A percentile compares a stretch with the other conserved stretches of the same genome.
phyloP scores from a whole-genome alignment of 2,329 filamentous ascomycete genomes.

The Cyphellophora europaea region DNA sequence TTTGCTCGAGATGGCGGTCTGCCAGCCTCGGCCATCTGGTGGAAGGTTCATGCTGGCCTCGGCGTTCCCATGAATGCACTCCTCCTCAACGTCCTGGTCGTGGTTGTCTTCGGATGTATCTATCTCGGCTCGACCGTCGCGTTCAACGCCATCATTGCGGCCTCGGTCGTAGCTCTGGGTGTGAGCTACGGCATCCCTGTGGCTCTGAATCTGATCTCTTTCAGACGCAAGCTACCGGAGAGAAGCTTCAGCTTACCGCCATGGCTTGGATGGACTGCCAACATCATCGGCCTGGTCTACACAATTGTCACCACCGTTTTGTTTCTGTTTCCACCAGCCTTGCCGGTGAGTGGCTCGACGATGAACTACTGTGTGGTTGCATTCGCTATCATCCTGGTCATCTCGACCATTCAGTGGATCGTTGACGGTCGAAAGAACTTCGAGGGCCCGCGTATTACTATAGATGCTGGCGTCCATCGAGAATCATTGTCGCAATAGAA shows the following conservation, averaged over 20 bases:
- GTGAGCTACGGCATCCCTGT: conserved; percentile 38
- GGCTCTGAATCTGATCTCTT: conserved; percentile 5
- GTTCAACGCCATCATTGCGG: conserved; percentile 62
- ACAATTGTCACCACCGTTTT: conserved; percentile 6
- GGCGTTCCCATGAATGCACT: conserved; percentile 60
- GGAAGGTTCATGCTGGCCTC: conserved; percentile 50
- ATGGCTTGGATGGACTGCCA: conserved; percentile 3
- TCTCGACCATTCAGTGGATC: conserved; percentile 51
- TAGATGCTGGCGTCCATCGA: too few species aligned
- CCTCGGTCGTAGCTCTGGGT: conserved; percentile 62
- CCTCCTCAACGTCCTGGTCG: conserved; percentile 48
- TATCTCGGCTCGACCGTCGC: conserved; percentile 59
- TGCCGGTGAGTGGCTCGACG: conserved; percentile 4
- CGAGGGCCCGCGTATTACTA: conserved; percentile 40
- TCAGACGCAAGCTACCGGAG: conserved; percentile 2
- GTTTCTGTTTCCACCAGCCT: conserved; percentile 6
- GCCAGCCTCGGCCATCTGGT: conserved; percentile 32
- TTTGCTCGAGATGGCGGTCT: conserved; percentile 60
- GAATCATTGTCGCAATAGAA: too few species aligned
- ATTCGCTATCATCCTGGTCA: conserved; percentile 48
- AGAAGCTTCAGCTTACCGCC: conserved; percentile 4
- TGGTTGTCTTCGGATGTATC: conserved; percentile 60
- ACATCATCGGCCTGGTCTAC: conserved; percentile 27
- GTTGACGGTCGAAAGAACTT: conserved; percentile 54
- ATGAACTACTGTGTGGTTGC: conserved; percentile 32